Base-by-base conservation (phyloP, 2,329 filamentous ascomycete genomes). In the Capronia coronata region DNA sequence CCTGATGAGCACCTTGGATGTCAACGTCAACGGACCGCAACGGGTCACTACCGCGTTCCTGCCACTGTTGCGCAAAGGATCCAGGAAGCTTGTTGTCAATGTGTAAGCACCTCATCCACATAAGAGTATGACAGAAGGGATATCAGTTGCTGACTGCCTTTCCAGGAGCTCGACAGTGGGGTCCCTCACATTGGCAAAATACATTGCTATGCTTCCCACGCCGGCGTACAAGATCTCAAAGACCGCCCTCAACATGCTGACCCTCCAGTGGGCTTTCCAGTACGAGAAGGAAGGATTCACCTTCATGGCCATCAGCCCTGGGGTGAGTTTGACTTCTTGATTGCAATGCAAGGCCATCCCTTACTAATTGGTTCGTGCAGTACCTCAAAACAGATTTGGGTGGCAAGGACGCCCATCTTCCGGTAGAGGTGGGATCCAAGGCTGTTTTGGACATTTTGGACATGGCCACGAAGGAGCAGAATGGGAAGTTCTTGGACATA, bases 401-500 rank as follows among this genome's bases (percentile, higher is more conserved):
- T 9, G 62, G 65, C 16, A 43, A 62, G 0, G 40, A 58, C 6
- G 73, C 73, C 3, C 71, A 76, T 55, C 59, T 76, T 1, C 59
- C 65, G 0, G 63, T 69, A 2, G 65, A 69, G 16, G 58, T 62
- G 1, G 71, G 73, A 3, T 67, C 67, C 0, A 61, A 65, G 5
- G 65, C 64, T 1, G 61, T 69, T 3, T 55, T 69, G 30, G 64
- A 67, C 1, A 77, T 80, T 51, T 63, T 83, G 1, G 56, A 72
- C 13, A 61, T 46, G 19, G 57, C 65, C 7, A 68, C 63, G 0
- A 64, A 67, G 2, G 63, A 67, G 45, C 65, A 68, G 23, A 72
- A 66, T 54, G 74, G 74, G 10, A 78, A 71, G 54, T 82, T 78
- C 37, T 21, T 67, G 11, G 70, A 71, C 38, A 67, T 73, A 18